Base-by-base conservation (phyloP, 352 stramenopile species). In the Globisporangium okanoganense region DNA sequence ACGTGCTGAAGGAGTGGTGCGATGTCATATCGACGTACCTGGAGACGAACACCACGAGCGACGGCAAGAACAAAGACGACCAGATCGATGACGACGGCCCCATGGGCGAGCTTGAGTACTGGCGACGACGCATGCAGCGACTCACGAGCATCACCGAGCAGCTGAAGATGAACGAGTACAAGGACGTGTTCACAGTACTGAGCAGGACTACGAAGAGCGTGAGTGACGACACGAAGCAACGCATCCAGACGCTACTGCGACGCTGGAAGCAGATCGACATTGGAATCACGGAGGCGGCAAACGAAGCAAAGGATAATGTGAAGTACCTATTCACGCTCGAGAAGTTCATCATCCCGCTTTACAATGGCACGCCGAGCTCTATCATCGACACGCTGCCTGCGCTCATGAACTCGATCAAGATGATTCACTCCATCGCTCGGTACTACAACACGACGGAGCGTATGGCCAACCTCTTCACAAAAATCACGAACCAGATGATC, bases 401-500 rank as follows among this genome's bases (percentile, higher is more conserved):
- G 31, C 82, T 99, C 4, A 98, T 99, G 79, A 99, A 99, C 77
- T 98, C 92, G 31, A 99, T 99, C 79, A 99, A 99, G 80, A 99
- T 99, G 97, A 99, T 99, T 63, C 96, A 99, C 69, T 98, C 95
- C 12, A 99, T 99, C 63, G 94, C 96, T 58, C 80, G 97, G 48
- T 99, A 99, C 65, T 99, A 99, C 82, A 99, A 99, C 71, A 99
- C 95, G n/a, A 97, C 88, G 6, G 96, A 99, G 66, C 85, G 96
- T 31, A 99, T 99, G 88, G 94, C 94, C 0, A 97, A 93, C 40
- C 79, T 99, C 53, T 98, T 99, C 60, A 87, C 87, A 3, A 99
- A 99, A 72, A 99, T 99, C 64, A 99, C 97, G 0, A 97, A 99
- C 71, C 97, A 99, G 72, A 99, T 99, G 95, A 99, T 99, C 69